Conservation (phyloP, 495 filamentous ascomycete genomes). For the Penicillium canariense region DNA sequence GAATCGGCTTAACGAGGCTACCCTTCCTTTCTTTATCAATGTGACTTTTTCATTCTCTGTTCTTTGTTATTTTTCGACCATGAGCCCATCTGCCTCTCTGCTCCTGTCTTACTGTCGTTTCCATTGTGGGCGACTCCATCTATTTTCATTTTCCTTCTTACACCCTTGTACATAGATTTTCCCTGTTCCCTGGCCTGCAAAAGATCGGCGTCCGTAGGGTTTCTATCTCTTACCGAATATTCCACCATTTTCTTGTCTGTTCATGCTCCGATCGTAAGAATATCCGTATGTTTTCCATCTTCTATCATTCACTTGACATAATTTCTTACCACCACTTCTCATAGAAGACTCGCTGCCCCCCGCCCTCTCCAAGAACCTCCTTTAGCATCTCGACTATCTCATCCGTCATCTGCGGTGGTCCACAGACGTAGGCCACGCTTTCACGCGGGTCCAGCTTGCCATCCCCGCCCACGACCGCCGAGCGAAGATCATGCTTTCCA, state of each 20-base stretch:
- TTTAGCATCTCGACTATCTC: slow-evolving; percentile 59
- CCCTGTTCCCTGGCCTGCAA: slow-evolving; percentile 21
- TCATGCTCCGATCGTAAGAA: background rate
- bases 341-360: slow-evolving; percentile 59
- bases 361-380: slow-evolving; percentile 49
- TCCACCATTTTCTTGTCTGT: slow-evolving; percentile 16
- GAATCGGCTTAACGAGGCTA: slow-evolving; percentile 13
- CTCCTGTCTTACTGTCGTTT: slow-evolving; percentile 20
- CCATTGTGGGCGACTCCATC: slow-evolving; percentile 3
- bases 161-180: slow-evolving; percentile 29
- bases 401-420: slow-evolving; percentile 78
- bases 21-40: slow-evolving; percentile 8
- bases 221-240: slow-evolving; percentile 25
- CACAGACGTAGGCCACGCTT: slow-evolving; percentile 75
- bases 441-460: slow-evolving; percentile 34
- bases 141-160: slow-evolving; percentile 4
- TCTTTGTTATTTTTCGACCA: slow-evolving; percentile 11
- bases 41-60: slow-evolving; percentile 1
- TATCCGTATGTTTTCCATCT: background rate
- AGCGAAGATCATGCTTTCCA: slow-evolving; percentile 46
- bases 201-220: slow-evolving; percentile 24
- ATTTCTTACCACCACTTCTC: slow-evolving; percentile 81
- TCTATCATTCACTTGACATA: background rate
- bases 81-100: slow-evolving; percentile 5
- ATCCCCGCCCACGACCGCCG: slow-evolving; percentile 41